Conservation (phyloP, 1,139 yeast species). For the Suhomyces bribrorum region DNA sequence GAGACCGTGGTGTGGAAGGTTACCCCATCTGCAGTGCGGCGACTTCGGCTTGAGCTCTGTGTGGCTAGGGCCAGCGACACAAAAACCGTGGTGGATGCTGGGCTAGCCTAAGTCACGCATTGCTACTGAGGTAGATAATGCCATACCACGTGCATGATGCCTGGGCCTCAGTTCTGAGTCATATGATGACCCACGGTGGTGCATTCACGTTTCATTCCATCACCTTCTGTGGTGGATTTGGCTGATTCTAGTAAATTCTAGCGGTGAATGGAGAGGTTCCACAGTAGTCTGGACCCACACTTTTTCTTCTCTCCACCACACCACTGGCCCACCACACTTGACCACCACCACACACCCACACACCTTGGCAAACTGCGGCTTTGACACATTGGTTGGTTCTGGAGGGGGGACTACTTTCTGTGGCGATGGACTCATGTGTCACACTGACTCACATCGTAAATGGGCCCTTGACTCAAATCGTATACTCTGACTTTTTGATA, state of each 20-base stretch:
- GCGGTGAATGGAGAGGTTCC: too few relatives aligned
- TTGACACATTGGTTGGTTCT: too few relatives aligned
- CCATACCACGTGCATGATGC: constrained; percentile 9
- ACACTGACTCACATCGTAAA: too few relatives aligned
- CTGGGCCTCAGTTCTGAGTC: constrained; percentile 5
- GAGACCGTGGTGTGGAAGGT: constrained; percentile 6
- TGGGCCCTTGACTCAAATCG: too few relatives aligned
- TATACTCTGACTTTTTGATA: too few relatives aligned
- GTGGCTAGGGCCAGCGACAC: constrained; percentile 8
- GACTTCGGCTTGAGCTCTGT: constrained; percentile 6
- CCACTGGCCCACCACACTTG: too few relatives aligned
- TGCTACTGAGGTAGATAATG: constrained; percentile 5
- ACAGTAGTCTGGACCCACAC: too few relatives aligned
- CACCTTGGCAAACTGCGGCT: too few relatives aligned
- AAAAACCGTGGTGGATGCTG: constrained; percentile 8
- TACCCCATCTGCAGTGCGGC: constrained; percentile 3
- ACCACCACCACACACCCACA: too few relatives aligned
- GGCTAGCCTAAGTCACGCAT: constrained; percentile 12
- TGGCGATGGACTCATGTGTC: too few relatives aligned
- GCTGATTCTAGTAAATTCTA: neutral
- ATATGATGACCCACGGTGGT: constrained; percentile 1
- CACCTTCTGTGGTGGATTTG: constrained; percentile 1
- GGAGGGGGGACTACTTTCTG: too few relatives aligned
- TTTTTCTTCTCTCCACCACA: too few relatives aligned
- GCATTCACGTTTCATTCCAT: constrained; percentile 4